These are phyloP conservation scores for Xylariales sp. DNA, from an alignment of 2,329 filamentous ascomycete genomes.

Conservation along the genomic window DNA sequence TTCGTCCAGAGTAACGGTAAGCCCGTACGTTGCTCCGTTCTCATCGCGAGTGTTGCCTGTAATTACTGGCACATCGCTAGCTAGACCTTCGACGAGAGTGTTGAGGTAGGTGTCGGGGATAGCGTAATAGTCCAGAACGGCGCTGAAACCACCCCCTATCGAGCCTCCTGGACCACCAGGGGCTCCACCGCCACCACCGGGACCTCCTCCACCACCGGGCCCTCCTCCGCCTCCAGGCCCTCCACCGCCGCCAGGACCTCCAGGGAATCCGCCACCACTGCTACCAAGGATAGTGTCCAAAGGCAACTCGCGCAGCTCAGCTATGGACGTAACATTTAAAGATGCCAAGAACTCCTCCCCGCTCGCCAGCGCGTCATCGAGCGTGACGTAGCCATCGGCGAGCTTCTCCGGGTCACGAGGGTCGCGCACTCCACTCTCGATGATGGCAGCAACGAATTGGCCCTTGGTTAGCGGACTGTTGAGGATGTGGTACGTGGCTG, in stretches of 20 bases:
- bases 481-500: slow-evolving; percentile 17
- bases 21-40: not conserved
- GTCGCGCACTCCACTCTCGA: slow-evolving; percentile 25
- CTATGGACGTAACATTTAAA: slow-evolving; percentile 16
- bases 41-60: not conserved
- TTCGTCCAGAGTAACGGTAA: not conserved
- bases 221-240: no score
- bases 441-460: slow-evolving; percentile 22
- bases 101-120: not conserved
- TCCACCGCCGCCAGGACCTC: no score
- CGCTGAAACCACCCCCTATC: slow-evolving; percentile 2
- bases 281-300: slow-evolving; percentile 10
- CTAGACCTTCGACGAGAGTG: not conserved
- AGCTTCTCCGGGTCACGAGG: slow-evolving; percentile 21
- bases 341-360: slow-evolving; percentile 11
- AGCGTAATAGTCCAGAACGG: slow-evolving; percentile 1
- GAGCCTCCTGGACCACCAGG: slow-evolving; percentile 16
- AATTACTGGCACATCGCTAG: not conserved
- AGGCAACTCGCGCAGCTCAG: slow-evolving; percentile 13
- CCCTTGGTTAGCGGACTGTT: slow-evolving; percentile 18
- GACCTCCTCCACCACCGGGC: no score
- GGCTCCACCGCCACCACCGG: slow-evolving; percentile 13
- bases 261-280: slow-evolving; percentile 6
- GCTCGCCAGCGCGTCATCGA: slow-evolving; percentile 12
- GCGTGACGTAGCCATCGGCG: slow-evolving; percentile 19